phyloP scores from a whole-genome alignment of 1,284 basidiomycete genomes.

The Ustilago loliicola region DNA sequence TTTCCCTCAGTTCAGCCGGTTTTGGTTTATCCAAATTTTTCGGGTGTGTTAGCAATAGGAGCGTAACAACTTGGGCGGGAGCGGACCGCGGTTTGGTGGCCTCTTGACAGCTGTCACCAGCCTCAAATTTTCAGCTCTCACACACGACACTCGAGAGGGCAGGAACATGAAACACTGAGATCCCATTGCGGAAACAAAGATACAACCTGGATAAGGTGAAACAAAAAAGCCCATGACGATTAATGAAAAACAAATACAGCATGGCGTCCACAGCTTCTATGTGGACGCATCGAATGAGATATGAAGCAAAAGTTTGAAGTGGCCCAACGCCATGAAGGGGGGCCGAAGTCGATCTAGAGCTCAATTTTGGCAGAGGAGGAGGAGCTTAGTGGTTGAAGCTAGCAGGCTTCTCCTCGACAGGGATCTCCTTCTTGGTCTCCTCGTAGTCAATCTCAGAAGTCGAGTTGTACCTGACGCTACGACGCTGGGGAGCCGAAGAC shows the following conservation, averaged over 20 bases:
- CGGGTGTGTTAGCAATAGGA: background rate
- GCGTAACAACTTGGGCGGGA: constrained; percentile 5
- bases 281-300: constrained; percentile 1
- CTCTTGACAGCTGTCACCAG: constrained; percentile 29
- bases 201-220: too few species aligned
- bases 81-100: constrained; percentile 6
- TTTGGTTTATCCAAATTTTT: background rate
- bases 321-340: constrained; percentile 8
- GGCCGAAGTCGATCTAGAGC: too few species aligned
- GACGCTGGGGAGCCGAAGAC: constrained; percentile 16
- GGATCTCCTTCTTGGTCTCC: constrained; percentile 27
- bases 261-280: background rate
- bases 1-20: constrained; percentile 3
- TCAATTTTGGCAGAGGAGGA: background rate
- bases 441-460: constrained; percentile 40
- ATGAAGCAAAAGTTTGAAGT: background rate
- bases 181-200: background rate
- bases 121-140: background rate
- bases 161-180: background rate
- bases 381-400: constrained; percentile 32
- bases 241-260: constrained; percentile 15
- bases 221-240: constrained; percentile 16
- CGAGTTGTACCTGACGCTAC: constrained; percentile 22
- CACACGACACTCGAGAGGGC: constrained; percentile 1
- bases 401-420: constrained; percentile 32